Evolutionary conservation across 768 basidiomycete species (phyloP), one percentile per base, ranked within the genome.

Genomic region (Suillus luteus): DNA sequence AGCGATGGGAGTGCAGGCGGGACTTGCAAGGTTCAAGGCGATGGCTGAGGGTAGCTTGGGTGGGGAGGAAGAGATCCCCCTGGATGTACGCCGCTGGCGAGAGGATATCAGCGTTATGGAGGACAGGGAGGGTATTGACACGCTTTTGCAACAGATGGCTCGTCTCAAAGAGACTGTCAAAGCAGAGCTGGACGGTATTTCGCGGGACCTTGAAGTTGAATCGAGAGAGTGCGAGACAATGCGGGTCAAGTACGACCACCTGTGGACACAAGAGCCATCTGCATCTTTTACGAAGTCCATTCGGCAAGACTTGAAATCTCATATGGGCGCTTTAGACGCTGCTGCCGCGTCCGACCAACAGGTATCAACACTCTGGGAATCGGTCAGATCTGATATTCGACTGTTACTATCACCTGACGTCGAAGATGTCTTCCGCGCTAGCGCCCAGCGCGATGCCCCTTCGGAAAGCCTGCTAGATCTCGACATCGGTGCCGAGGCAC

Each of bases 251-350:
- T 96, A 93, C 74, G 90, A 90, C 37, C 89, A 95, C 67, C 74
- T 85, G 35, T 98, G 93, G 90, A 88, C 90, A 9, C 96, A 97
- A 75, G 83, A 85, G 10, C 96, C 96, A 0, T 90, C 90, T 5
- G 88, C 92, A 0, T 82, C 85, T 1, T 76, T 88, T 63, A 91
- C 90, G 51, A 90, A 91, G 73, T 76, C 81, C 7, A 74, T 91
- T 62, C 82, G 95, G 15, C 86, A 86, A 65, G 94, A 95, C 71
- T 76, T 98, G 61, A 94, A 94, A 74, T 82, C 86, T 11, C 92
- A 94, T 68, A 74, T 85, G 24, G 79, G 78, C 17, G 85, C 91
- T 0, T 79, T 96, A 44, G 88, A 91, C 11, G 88, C 92, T 1
- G 96, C 96, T 0, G 84, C 84, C 1, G 74, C 82, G 33, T 93